Conservation (phyloP, 1,139 yeast species). For the Geotrichum australiense region DNA sequence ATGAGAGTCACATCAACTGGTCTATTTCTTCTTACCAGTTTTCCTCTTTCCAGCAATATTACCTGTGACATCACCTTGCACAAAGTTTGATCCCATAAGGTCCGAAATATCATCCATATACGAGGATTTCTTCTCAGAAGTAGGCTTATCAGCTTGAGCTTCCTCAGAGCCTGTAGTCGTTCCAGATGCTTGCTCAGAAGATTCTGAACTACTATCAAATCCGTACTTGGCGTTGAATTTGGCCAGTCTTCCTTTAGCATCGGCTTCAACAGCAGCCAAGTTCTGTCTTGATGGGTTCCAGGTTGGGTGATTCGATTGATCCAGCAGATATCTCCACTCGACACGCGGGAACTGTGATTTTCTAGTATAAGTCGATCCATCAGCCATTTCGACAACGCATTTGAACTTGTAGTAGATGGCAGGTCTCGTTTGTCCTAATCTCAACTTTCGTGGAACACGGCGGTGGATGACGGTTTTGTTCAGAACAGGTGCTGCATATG, state of each 20-base stretch:
- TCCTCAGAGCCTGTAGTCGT: slow-evolving; percentile 35
- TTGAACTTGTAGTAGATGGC: slow-evolving; percentile 88
- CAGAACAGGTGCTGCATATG: slow-evolving; percentile 18
- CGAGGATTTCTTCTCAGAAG: slow-evolving; percentile 21
- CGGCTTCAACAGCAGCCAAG: slow-evolving; percentile 65
- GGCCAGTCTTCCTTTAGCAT: slow-evolving; percentile 78
- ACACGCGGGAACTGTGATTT: slow-evolving; percentile 83
- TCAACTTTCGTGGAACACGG: slow-evolving; percentile 28
- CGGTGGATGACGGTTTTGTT: slow-evolving; percentile 25
- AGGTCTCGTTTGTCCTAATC: slow-evolving; percentile 80
- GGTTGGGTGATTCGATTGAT: slow-evolving; percentile 74
- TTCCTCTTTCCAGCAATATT: slow-evolving; percentile 46
- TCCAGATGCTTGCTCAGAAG: slow-evolving; percentile 34
- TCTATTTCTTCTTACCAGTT: slow-evolving; percentile 36
- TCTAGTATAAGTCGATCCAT: slow-evolving; percentile 82
- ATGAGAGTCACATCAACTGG: too few relatives aligned
- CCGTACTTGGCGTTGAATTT: slow-evolving; percentile 72
- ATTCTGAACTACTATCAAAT: slow-evolving; percentile 35
- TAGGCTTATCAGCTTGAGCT: slow-evolving; percentile 19
- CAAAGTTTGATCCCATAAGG: slow-evolving; percentile 55
- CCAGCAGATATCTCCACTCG: slow-evolving; percentile 78
- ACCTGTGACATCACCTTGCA: slow-evolving; percentile 57
- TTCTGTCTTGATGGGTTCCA: slow-evolving; percentile 90
- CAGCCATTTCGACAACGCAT: slow-evolving; percentile 78
- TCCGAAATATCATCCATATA: slow-evolving; percentile 51